Base-by-base conservation (phyloP, 2,329 filamentous ascomycete genomes). In the Zasmidium angulare region DNA sequence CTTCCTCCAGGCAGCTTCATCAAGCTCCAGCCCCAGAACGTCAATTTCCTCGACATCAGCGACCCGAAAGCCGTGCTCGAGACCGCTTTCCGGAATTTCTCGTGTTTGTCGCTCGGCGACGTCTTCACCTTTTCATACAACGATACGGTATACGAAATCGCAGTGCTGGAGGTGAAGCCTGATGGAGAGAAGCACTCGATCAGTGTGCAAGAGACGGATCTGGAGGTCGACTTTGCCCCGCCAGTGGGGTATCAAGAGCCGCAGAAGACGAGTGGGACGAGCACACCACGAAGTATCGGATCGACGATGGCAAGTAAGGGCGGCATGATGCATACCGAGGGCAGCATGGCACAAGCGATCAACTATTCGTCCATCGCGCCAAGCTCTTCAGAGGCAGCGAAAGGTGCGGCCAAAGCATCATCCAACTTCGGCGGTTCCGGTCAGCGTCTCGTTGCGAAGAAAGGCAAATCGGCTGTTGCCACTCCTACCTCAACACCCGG, bases 61-160 rank as follows among this genome's bases (percentile, higher is more conserved):
- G 95, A 99, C 70, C 95, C 95, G 21, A 97, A 96, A 78, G 95
- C 95, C 46, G 95, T 99, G 12, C 86, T 99, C 26, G 95, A 99
- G 77, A 95, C 95, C 69, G 93, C 92, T 0, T 97, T 99, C 77
- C 88, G 93, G 47, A 96, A 96, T 76, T 99, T 98, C 77, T 91
- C 93, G 17, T 93, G 93, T 53, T 83, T 98, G 17, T 96, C 93
- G 2, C 91, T 93, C 71, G 93, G 92, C 64, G 95, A 99, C 72
- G 83, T 96, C 47, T 99, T 99, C 81, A 96, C 90, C 64, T 99
- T 99, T 74, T 84, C 89, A 68, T 99, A 99, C 79, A 99, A 99
- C 75, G 93, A 98, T 72, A 89, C 92, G 62, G 83, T 92, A 10
- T 99, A 95, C 78, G 89, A 95, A 64, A 91, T 99, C 72, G 92